phyloP scores from a whole-genome alignment of 495 filamentous ascomycete genomes.

The Penicillium lividum region DNA sequence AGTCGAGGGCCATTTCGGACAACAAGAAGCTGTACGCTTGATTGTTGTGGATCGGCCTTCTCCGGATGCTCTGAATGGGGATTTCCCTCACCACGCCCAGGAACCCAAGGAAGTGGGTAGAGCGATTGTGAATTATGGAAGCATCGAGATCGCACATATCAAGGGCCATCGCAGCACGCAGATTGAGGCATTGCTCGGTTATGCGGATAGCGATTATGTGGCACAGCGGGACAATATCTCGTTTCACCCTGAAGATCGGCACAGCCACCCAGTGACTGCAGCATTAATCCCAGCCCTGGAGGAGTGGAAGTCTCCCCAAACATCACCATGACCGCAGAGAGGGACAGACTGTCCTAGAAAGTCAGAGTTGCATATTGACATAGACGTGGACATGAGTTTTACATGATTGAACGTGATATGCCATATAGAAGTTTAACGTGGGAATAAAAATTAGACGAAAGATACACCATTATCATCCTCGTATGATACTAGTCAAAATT shows the following conservation, averaged over 20 bases:
- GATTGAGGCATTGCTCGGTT: constrained; percentile 77
- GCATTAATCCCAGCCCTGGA: constrained; percentile 41
- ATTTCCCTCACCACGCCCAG: constrained; percentile 44
- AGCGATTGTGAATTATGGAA: constrained; percentile 92
- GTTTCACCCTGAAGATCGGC: constrained; percentile 44
- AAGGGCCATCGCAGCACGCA: constrained; percentile 80
- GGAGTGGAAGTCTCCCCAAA: constrained; percentile 22
- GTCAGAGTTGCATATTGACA: background rate
- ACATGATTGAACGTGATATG: background rate
- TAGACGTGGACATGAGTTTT: background rate
- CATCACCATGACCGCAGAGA: background rate
- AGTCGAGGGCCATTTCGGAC: constrained; percentile 81
- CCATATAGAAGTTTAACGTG: background rate
- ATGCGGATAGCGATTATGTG: constrained; percentile 93
- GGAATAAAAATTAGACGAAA: background rate
- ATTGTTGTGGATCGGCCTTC: constrained; percentile 66
- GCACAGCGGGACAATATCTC: constrained; percentile 87
- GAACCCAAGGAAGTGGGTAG: constrained; percentile 78
- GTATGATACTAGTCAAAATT: background rate
- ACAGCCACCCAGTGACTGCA: constrained; percentile 30
- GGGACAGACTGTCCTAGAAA: background rate
- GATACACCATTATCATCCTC: background rate
- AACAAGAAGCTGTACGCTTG: constrained; percentile 87
- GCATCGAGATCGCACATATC: constrained; percentile 76
- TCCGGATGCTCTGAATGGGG: constrained; percentile 41